Percentiles rank a stretch among this genome's conserved stretches.
phyloP scores from a whole-genome alignment of 768 basidiomycete species.

The Lentinula aciculospora region DNA sequence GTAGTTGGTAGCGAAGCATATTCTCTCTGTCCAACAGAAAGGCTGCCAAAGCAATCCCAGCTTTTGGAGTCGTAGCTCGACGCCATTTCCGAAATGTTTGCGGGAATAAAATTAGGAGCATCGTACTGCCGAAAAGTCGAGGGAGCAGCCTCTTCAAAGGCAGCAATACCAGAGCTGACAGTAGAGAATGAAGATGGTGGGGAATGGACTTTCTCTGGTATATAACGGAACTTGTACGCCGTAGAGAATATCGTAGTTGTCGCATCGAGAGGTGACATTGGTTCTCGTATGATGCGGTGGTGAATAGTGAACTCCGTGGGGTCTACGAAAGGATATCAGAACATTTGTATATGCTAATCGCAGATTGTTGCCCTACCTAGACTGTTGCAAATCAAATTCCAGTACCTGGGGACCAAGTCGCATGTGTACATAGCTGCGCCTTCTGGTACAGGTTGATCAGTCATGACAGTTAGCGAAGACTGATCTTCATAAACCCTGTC shows the following conservation, averaged over 20 bases:
- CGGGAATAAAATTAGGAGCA: background rate
- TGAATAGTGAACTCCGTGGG: constrained; percentile 61
- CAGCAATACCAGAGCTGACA: constrained; percentile 42
- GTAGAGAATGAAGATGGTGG: constrained; percentile 10
- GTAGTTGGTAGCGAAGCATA: background rate
- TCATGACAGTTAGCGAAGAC: constrained; percentile 22
- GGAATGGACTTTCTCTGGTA: constrained; percentile 7
- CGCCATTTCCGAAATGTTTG: background rate
- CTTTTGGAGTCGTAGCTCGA: background rate
- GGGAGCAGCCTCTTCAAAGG: constrained; percentile 2
- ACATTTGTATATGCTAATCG: background rate
- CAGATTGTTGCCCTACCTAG: constrained; percentile 33
- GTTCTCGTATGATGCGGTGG: constrained; percentile 49
- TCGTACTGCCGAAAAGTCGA: background rate
- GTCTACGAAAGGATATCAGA: constrained; percentile 32
- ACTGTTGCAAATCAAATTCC: constrained; percentile 52
- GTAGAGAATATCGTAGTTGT: constrained; percentile 44
- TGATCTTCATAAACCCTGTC: background rate
- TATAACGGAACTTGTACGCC: constrained; percentile 51
- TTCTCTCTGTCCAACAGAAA: background rate
- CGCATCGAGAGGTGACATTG: background rate
- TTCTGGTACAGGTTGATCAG: constrained; percentile 19
- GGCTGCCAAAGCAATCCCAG: background rate
- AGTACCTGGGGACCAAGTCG: constrained; percentile 56
- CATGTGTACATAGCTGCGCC: constrained; percentile 50